These are phyloP conservation scores for Aegilops speltoides DNA, from an alignment of 176 grass and related monocot species.

Conservation along the genomic window DNA sequence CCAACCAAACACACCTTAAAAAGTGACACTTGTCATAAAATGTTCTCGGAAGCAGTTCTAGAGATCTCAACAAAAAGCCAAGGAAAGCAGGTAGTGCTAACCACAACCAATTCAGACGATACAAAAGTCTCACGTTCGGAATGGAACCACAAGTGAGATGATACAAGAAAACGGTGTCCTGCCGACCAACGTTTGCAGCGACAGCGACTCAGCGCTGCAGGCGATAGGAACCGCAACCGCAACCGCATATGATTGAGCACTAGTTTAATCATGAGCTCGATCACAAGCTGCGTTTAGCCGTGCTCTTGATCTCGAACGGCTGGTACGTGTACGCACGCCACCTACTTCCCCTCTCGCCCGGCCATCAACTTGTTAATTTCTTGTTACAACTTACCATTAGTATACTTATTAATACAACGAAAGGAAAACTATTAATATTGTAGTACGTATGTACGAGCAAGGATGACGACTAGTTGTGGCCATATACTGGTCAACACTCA, in stretches of 20 bases:
- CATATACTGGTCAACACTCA: background rate
- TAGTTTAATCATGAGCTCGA: too few relatives aligned
- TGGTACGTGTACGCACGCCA: background rate
- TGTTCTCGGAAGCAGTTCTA: too few relatives aligned
- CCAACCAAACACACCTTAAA: too few relatives aligned
- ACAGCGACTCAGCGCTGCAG: background rate
- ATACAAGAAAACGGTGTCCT: conserved; percentile 5
- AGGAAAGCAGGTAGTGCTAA: too few relatives aligned
- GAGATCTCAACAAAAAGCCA: too few relatives aligned
- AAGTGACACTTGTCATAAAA: too few relatives aligned
- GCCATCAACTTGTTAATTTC: background rate
- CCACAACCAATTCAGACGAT: background rate
- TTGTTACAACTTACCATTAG: background rate
- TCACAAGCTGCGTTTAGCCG: background rate
- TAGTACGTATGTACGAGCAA: background rate
- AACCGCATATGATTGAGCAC: background rate
- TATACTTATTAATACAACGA: too few relatives aligned
- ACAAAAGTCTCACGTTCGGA: background rate
- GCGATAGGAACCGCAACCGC: background rate
- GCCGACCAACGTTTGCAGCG: background rate
- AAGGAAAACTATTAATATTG: background rate
- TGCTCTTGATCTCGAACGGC: background rate
- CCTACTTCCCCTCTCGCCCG: background rate
- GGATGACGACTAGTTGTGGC: background rate
- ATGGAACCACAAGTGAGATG: background rate